Percentiles rank a stretch among this genome's conserved stretches.
phyloP scores from a whole-genome alignment of 1,139 yeast genomes.

The Chernovozyma aurita region DNA sequence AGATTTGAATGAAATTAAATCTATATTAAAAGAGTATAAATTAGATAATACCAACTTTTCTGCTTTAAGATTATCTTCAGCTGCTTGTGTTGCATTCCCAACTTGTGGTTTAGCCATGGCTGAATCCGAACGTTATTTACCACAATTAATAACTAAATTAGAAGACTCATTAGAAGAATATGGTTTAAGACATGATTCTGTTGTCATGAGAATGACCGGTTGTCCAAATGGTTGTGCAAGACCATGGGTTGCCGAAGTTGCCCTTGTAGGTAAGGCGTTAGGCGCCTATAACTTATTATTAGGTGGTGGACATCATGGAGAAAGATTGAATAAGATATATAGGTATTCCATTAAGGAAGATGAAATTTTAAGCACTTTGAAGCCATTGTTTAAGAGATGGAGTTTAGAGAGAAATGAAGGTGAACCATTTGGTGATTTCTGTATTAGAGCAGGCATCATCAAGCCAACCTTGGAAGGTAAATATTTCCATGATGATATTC shows the following conservation, averaged over 20 bases:
- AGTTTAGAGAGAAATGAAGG: slow-evolving; percentile 84
- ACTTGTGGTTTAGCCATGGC: slow-evolving; percentile 99
- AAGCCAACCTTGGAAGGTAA: slow-evolving; percentile 89
- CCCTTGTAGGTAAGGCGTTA: slow-evolving; percentile 90
- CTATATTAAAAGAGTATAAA: slow-evolving; percentile 64
- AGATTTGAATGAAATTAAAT: slow-evolving; percentile 60
- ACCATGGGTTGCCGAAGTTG: slow-evolving; percentile 97
- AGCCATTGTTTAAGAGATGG: slow-evolving; percentile 91
- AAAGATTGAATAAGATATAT: slow-evolving; percentile 86
- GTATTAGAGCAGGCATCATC: slow-evolving; percentile 79
- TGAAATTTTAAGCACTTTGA: slow-evolving; percentile 71
- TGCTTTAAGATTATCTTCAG: slow-evolving; percentile 82
- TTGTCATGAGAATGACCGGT: slow-evolving; percentile 98
- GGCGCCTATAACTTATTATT: slow-evolving; percentile 92
- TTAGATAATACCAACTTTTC: slow-evolving; percentile 82
- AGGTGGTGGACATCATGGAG: slow-evolving; percentile 96
- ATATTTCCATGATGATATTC: slow-evolving; percentile 89
- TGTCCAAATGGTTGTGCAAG: slow-evolving; percentile 99
- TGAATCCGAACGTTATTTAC: slow-evolving; percentile 93
- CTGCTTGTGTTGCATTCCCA: slow-evolving; percentile 98
- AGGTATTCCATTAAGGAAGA: slow-evolving; percentile 87
- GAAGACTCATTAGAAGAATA: slow-evolving; percentile 84
- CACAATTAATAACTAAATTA: slow-evolving; percentile 72
- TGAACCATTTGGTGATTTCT: slow-evolving; percentile 95
- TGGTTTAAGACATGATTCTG: slow-evolving; percentile 90